Percentiles rank a stretch among this genome's conserved stretches.
Conservation (phyloP, 2,329 filamentous ascomycete species). For the Fusarium domesticum region DNA sequence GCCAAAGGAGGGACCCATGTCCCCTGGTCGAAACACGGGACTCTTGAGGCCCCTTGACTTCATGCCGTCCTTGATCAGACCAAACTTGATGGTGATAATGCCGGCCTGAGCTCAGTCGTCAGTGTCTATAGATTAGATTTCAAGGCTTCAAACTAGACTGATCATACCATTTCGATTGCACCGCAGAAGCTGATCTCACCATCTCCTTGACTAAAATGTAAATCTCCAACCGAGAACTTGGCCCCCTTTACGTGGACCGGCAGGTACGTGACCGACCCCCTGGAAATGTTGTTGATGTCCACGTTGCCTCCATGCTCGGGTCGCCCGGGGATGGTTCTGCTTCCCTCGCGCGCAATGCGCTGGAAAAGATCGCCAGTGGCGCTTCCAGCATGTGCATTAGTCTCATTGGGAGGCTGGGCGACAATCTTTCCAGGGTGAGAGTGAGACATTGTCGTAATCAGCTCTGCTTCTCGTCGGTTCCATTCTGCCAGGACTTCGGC, state of each 20-base stretch:
- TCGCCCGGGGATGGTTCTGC: conserved; percentile 78
- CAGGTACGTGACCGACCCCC: conserved; percentile 79
- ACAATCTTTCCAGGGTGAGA: conserved; percentile 56
- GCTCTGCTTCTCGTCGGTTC: conserved; percentile 78
- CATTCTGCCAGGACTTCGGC: conserved; percentile 73
- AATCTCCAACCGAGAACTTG: conserved; percentile 85
- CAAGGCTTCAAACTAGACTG: too few species aligned
- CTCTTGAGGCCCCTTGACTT: conserved; percentile 73
- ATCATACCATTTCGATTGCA: conserved; percentile 77
- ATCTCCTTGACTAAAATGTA: conserved; percentile 86
- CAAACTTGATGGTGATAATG: conserved; percentile 85
- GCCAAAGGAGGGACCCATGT: conserved; percentile 35
- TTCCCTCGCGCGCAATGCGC: conserved; percentile 73
- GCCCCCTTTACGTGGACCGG: conserved; percentile 84
- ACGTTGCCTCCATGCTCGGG: conserved; percentile 90
- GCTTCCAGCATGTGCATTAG: conserved; percentile 70
- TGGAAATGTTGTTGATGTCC: conserved; percentile 82
- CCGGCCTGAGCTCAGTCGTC: conserved; percentile 50
- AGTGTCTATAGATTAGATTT: not conserved
- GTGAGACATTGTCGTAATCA: conserved; percentile 68
- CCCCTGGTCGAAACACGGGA: conserved; percentile 79
- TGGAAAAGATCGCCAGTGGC: conserved; percentile 57
- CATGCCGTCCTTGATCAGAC: conserved; percentile 79
- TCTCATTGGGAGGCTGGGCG: conserved; percentile 70
- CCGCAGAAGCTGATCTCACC: conserved; percentile 87